phyloP scores from a whole-genome alignment of 2,329 filamentous ascomycete genomes.

The Lecanicillium sp. region DNA sequence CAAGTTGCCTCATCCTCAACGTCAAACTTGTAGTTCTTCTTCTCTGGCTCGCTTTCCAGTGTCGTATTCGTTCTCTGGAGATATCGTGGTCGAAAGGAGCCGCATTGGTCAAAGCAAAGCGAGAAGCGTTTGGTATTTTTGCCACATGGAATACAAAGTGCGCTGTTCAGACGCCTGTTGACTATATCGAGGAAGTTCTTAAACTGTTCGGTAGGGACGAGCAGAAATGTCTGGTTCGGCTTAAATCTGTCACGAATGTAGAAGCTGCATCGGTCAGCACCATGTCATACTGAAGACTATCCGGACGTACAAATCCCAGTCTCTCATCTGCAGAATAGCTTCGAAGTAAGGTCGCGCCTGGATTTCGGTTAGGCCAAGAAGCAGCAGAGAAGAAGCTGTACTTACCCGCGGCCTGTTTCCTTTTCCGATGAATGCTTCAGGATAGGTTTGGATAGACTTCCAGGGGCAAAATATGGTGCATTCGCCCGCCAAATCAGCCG shows the following conservation, averaged over 20 bases:
- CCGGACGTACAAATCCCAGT: conserved; percentile 69
- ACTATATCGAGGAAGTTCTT: conserved; percentile 55
- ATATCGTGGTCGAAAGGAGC: conserved; percentile 59
- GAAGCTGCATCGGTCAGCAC: conserved; percentile 39
- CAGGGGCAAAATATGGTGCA: conserved; percentile 39
- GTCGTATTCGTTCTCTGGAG: conserved; percentile 48
- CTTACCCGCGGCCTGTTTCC: conserved; percentile 39
- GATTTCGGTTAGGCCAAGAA: conserved; percentile 7
- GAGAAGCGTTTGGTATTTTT: conserved; percentile 47
- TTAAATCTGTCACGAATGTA: conserved; percentile 52
- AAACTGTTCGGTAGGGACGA: conserved; percentile 63
- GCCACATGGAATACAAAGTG: conserved; percentile 50
- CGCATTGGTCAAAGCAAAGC: conserved; percentile 52
- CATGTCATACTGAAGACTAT: not conserved
- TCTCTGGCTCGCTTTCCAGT: conserved; percentile 17
- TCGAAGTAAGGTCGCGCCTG: conserved; percentile 47
- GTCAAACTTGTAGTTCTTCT: conserved; percentile 13
- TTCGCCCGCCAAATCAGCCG: conserved; percentile 5
- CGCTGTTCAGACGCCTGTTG: conserved; percentile 48
- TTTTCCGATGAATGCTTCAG: conserved; percentile 49
- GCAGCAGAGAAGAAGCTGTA: conserved; percentile 12
- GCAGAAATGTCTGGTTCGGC: conserved; percentile 47
- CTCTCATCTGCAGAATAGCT: conserved; percentile 46
- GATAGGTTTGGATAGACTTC: conserved; percentile 49
- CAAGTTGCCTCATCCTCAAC: conserved; percentile 12